These are phyloP conservation scores for Fusarium siculi DNA, from an alignment of 2,329 filamentous ascomycete species.

Conservation along the genomic window DNA sequence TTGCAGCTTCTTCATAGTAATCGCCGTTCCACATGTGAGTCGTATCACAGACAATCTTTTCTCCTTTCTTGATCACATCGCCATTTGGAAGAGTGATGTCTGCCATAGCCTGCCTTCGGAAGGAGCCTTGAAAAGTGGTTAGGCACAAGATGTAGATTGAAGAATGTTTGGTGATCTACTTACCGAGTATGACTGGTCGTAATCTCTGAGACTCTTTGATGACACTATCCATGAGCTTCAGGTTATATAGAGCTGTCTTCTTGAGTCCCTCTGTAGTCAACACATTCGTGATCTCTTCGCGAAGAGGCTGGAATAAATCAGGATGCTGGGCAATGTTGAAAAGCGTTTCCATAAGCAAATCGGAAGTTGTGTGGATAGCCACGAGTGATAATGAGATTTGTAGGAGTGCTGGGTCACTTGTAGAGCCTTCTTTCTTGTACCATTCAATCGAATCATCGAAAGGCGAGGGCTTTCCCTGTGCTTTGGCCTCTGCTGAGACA, in stretches of 20 bases:
- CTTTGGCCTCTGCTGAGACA: conserved; percentile 46
- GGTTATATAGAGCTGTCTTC: conserved; percentile 55
- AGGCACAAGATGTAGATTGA: fast-evolving
- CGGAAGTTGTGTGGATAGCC: conserved; percentile 65
- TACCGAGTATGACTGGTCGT: conserved; percentile 53
- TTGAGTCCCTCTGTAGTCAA: conserved; percentile 50
- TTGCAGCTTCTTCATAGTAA: conserved; percentile 11
- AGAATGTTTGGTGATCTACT: fast-evolving
- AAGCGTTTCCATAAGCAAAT: conserved; percentile 34
- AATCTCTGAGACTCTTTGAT: conserved; percentile 62
- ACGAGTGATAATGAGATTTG: conserved; percentile 53
- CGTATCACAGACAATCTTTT: neutral
- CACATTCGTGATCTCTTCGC: conserved; percentile 52
- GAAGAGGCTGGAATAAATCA: conserved; percentile 50
- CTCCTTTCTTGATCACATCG: conserved; percentile 8
- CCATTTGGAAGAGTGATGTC: conserved; percentile 17
- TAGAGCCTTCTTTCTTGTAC: conserved; percentile 60
- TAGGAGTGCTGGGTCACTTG: conserved; percentile 19
- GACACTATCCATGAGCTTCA: conserved; percentile 61
- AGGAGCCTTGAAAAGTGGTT: neutral
- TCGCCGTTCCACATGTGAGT: neutral
- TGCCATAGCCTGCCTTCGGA: neutral
- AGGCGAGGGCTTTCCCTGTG: neutral
- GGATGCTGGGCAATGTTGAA: conserved; percentile 53
- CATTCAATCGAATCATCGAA: conserved; percentile 62